Percentiles rank a stretch among this genome's conserved stretches.
Evolutionary conservation across 805 yeast genomes (phyloP).

Genomic region (Starmerella floricola): DNA sequence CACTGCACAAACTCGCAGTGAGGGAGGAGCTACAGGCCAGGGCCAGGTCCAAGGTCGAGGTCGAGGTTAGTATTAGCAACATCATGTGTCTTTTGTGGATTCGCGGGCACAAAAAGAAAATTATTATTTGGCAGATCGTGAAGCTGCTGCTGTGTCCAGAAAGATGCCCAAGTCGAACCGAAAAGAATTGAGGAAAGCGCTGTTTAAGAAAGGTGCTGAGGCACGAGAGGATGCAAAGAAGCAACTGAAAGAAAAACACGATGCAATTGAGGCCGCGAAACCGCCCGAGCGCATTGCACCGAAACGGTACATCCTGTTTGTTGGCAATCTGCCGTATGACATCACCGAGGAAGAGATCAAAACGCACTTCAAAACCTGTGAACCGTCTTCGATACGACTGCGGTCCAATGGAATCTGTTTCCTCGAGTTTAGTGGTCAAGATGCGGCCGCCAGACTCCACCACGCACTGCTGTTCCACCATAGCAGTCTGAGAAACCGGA

Average conservation of each 20-base stretch:
- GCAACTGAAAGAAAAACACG: constrained; percentile 27
- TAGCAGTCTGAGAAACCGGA: constrained; percentile 51
- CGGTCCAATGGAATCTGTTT: constrained; percentile 73
- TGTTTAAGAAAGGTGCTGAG: constrained; percentile 19
- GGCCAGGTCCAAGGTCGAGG: too few species aligned
- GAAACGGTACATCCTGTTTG: constrained; percentile 63
- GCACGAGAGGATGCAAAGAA: constrained; percentile 19
- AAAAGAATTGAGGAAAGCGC: constrained; percentile 24
- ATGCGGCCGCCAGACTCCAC: constrained; percentile 70
- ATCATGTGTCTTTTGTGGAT: too few species aligned
- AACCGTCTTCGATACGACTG: constrained; percentile 63
- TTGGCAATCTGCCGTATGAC: constrained; percentile 79
- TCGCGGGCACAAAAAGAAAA: too few species aligned
- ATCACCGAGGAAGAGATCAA: constrained; percentile 48
- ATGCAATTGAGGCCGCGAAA: constrained; percentile 26
- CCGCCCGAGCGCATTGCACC: constrained; percentile 23
- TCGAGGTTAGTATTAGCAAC: too few species aligned
- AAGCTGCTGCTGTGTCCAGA: too few species aligned
- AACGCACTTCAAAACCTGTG: constrained; percentile 56
- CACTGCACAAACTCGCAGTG: too few species aligned
- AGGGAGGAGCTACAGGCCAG: too few species aligned
- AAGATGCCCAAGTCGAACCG: constrained; percentile 29
- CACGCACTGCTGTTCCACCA: constrained; percentile 77
- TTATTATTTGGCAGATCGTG: too few species aligned
- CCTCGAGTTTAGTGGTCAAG: constrained; percentile 61